These are phyloP conservation scores for Clavispora fructus DNA, from an alignment of 805 yeast genomes.

Conservation along the genomic window DNA sequence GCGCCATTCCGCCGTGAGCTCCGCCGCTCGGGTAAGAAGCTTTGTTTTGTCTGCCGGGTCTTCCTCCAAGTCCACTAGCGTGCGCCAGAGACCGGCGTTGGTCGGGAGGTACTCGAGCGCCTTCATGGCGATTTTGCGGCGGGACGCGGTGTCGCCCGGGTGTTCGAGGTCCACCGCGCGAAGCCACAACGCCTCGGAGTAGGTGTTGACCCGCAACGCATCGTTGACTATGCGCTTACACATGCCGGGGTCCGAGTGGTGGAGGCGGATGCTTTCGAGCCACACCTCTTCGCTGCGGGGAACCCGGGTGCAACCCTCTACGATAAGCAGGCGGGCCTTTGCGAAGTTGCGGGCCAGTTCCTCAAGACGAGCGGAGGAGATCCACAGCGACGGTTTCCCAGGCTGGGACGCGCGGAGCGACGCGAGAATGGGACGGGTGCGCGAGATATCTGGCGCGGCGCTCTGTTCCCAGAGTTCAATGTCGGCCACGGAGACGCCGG, in stretches of 20 bases:
- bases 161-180: conserved; percentile 63
- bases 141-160: conserved; percentile 41
- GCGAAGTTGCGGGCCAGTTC: conserved; percentile 51
- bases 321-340: conserved; percentile 56
- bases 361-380: conserved; percentile 78
- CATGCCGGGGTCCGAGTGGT: conserved; percentile 38
- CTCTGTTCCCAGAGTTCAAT: conserved; percentile 11
- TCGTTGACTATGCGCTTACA: conserved; percentile 59
- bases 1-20: conserved; percentile 57
- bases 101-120: conserved; percentile 65
- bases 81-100: conserved; percentile 62
- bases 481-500: conserved; percentile 8
- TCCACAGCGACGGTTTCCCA: conserved; percentile 71
- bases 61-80: conserved; percentile 55
- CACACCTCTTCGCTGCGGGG: conserved; percentile 70
- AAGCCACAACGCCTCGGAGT: conserved; percentile 65
- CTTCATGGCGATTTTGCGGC: conserved; percentile 57
- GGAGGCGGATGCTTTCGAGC: conserved; percentile 72
- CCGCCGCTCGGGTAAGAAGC: conserved; percentile 61
- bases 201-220: conserved; percentile 54
- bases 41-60: conserved; percentile 44
- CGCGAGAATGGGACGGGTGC: conserved; percentile 55
- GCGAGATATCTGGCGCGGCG: conserved; percentile 40
- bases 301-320: conserved; percentile 69
- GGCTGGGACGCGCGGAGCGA: conserved; percentile 74